Conservation (phyloP, 257 asterid species). For the Nicotiana tabacum region DNA sequence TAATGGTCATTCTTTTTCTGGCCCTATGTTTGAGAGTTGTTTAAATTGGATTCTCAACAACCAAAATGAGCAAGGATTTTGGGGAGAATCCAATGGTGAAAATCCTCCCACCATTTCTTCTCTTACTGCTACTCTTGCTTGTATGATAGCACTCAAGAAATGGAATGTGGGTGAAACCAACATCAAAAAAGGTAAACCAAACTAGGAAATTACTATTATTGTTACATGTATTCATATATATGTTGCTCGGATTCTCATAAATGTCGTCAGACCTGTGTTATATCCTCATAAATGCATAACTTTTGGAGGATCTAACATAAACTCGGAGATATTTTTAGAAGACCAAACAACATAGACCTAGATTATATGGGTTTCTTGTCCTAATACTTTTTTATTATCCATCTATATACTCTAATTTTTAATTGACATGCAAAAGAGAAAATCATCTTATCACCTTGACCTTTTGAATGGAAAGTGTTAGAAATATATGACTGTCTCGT, state of each 20-base stretch:
- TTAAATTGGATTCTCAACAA: constrained; percentile 42
- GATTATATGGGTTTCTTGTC: neutral
- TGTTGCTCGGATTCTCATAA: neutral
- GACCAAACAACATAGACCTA: neutral
- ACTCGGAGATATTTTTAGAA: neutral
- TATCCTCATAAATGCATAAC: neutral
- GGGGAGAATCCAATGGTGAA: constrained; percentile 39
- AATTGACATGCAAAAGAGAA: neutral
- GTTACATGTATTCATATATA: neutral
- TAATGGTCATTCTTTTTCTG: neutral
- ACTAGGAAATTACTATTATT: neutral
- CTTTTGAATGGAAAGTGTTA: neutral
- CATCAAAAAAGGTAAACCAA: constrained; percentile 27
- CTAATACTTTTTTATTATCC: neutral
- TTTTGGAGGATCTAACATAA: neutral
- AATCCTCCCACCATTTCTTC: constrained; percentile 37
- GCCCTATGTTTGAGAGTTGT: constrained; percentile 42
- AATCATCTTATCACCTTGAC: neutral
- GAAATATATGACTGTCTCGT: no score
- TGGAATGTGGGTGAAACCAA: constrained; percentile 39
- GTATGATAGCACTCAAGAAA: constrained; percentile 39
- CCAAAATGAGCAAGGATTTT: constrained; percentile 44
- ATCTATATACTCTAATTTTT: neutral
- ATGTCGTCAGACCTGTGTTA: neutral
- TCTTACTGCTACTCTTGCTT: constrained; percentile 51